Conservation (phyloP, 257 asterid species). For the Solanum appendiculatum region DNA sequence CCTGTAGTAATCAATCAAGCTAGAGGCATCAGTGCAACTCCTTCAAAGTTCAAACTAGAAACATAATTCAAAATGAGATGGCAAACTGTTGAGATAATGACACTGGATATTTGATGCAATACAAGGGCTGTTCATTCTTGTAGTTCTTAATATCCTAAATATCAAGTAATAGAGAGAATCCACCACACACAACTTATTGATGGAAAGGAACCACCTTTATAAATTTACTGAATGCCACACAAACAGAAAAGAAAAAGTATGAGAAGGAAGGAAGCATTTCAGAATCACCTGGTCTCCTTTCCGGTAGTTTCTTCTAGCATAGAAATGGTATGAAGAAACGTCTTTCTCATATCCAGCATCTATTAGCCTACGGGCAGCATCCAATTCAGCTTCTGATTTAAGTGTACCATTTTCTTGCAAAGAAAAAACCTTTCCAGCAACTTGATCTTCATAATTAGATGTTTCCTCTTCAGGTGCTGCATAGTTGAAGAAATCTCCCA, state of each 20-base stretch:
- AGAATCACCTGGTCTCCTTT: constrained; percentile 75
- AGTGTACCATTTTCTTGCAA: constrained; percentile 8
- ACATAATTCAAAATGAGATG: neutral
- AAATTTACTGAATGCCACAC: neutral
- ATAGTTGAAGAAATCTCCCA: constrained; percentile 90
- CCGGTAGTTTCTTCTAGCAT: constrained; percentile 59
- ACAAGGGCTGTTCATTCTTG: neutral
- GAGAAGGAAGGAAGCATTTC: neutral
- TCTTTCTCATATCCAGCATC: constrained; percentile 71
- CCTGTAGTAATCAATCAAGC: constrained; percentile 25
- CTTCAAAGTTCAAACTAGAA: neutral
- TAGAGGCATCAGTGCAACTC: neutral
- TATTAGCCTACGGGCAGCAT: constrained; percentile 31
- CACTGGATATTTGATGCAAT: neutral
- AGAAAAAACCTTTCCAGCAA: neutral
- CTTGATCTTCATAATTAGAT: constrained; percentile 6
- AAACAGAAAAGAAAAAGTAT: neutral
- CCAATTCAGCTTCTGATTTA: neutral
- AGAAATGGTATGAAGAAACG: constrained; percentile 59
- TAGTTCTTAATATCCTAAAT: neutral
- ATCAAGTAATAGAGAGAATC: neutral
- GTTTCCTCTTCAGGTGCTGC: constrained; percentile 66
- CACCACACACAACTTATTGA: neutral
- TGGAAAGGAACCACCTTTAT: neutral
- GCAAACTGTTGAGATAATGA: neutral